Base-by-base conservation (phyloP, 2,329 filamentous ascomycete species). In the Raffaelea deltoideospora region DNA sequence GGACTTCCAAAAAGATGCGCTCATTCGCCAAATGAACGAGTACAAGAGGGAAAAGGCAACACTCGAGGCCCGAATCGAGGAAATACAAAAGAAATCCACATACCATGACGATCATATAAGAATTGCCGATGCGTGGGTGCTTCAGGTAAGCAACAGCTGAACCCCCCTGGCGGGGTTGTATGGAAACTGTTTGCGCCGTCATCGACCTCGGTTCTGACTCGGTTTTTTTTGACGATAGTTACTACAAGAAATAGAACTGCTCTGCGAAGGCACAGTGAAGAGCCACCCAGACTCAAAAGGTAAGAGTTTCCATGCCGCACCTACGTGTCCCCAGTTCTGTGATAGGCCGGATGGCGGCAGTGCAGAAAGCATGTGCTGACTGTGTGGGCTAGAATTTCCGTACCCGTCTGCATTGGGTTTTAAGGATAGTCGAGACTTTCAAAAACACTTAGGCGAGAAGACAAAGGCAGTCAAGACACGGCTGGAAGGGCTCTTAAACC, bases 1-100 rank as follows among this genome's bases (percentile, higher is more conserved):
- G 85, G 76, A 80, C 54, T 90, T 81, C 52, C 82, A 88, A 61
- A 98, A 96, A 63, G 90, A 94, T 64, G 90, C 90, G 45, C 94
- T 98, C 55, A 79, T 83, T 51, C 84, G 92, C 40, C 88, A 95
- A 61, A 94, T 98, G 86, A 83, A 86, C 54, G 90, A 96, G 60
- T 95, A 93, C 60, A 94, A 93, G 61, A 78, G 90, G 48, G 85
- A 93, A 55, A 87, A 86, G 54, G 68, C 71, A 40, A 81, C 80
- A 29, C 64, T 92, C 43, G 87, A 96, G 61, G 67, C 74, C 40
- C 81, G 83, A 52, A 65, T 95, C 43, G 79, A 79, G 52, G 82
- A 93, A 46, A 64, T 92, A 44, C 73, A 82, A 45, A 86, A 85
- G 54, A 72, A 76, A 51, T 74, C 81, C 22, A 69, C 72, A 43